Conservation (phyloP, 2,329 filamentous ascomycete species). For the Colletotrichum zoysiae region DNA sequence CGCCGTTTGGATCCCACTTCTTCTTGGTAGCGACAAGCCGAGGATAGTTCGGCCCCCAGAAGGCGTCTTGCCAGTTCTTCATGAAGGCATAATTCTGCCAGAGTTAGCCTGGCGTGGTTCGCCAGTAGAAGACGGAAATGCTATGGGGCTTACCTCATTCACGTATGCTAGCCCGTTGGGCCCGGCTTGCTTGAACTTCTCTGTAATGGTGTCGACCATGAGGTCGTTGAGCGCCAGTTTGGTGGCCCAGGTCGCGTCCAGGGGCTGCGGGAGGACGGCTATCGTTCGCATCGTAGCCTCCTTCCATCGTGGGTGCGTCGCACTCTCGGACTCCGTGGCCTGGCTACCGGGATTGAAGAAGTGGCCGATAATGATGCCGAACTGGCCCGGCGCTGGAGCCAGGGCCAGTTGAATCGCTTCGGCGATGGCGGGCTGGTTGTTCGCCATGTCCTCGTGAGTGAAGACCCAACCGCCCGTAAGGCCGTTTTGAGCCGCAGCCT, state of each 20-base stretch:
- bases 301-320: slow-evolving; percentile 39
- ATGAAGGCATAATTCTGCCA: slow-evolving; percentile 41
- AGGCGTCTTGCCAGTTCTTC: slow-evolving; percentile 41
- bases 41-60: slow-evolving; percentile 39
- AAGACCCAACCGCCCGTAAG: slow-evolving; percentile 42
- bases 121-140: neutral
- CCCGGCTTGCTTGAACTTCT: slow-evolving; percentile 37
- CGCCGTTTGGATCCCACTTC: slow-evolving; percentile 59
- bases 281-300: slow-evolving; percentile 38
- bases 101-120: neutral
- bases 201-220: slow-evolving; percentile 41
- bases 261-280: slow-evolving; percentile 33
- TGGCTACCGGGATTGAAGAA: slow-evolving; percentile 34
- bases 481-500: slow-evolving; percentile 40
- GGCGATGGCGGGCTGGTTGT: slow-evolving; percentile 27
- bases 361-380: slow-evolving; percentile 39
- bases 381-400: slow-evolving; percentile 8
- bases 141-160: slow-evolving; percentile 27
- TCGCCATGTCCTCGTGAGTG: slow-evolving; percentile 37
- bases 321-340: slow-evolving; percentile 24
- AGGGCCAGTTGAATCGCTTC: slow-evolving; percentile 29
- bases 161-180: slow-evolving; percentile 37
- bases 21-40: slow-evolving; percentile 60
- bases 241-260: slow-evolving; percentile 38
- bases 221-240: slow-evolving; percentile 37